A percentile compares a stretch with the other conserved stretches of the same genome.
Conservation (phyloP, 2,329 filamentous ascomycete genomes). For the Curvularia spicifera region DNA sequence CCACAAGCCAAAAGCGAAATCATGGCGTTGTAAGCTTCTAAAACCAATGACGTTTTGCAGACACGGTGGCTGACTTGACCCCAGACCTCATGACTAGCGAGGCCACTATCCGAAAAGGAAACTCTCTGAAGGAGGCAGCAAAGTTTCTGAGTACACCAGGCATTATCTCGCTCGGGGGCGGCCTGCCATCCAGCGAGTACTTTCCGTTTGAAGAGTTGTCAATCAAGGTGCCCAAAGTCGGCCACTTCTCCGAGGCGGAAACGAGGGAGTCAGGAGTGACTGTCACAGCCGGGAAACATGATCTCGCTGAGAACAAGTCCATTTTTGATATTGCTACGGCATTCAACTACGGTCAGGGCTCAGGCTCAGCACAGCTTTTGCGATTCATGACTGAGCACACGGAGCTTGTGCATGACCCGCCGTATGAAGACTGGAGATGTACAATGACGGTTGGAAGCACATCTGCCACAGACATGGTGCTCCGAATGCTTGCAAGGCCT, state of each 20-base stretch:
- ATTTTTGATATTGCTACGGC: constrained; percentile 80
- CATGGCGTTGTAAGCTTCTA: constrained; percentile 77
- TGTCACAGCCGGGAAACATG: constrained; percentile 80
- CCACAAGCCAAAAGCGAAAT: constrained; percentile 76
- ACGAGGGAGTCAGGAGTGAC: constrained; percentile 65
- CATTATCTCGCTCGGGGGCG: constrained; percentile 90
- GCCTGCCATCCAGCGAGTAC: constrained; percentile 84
- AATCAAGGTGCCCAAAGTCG: constrained; percentile 73
- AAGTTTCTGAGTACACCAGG: constrained; percentile 79
- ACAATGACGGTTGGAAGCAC: constrained; percentile 86
- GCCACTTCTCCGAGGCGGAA: constrained; percentile 73
- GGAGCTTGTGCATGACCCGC: constrained; percentile 84
- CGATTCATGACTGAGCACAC: constrained; percentile 95
- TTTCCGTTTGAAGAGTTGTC: constrained; percentile 87
- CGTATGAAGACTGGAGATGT: constrained; percentile 89
- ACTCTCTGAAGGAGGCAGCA: constrained; percentile 82
- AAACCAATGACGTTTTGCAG: neutral
- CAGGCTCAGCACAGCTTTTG: constrained; percentile 83
- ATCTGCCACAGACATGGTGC: constrained; percentile 79
- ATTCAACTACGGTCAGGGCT: constrained; percentile 91
- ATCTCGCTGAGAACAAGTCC: constrained; percentile 69
- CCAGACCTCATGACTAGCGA: constrained; percentile 54
- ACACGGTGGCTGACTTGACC: constrained; percentile 9
- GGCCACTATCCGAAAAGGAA: constrained; percentile 62
- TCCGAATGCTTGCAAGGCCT: constrained; percentile 80